Evolutionary conservation across 1,139 yeast genomes (phyloP), one percentile per base, ranked within the genome.

Genomic region (Entelexis sorbosivorans): DNA sequence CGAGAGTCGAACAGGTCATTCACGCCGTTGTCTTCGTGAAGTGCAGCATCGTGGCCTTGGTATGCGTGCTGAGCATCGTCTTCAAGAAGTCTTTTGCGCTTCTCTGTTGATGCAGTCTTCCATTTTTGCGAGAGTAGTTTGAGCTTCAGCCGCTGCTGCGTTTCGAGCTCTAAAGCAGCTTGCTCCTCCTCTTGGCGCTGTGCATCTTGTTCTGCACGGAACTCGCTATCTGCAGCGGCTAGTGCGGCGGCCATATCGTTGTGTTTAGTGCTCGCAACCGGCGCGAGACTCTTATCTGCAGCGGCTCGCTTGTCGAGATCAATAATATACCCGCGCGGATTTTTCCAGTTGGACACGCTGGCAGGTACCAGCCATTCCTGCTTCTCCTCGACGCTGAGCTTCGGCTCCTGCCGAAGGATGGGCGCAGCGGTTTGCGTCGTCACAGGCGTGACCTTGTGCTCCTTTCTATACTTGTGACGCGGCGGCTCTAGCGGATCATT

Each of bases 341-440:
- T 91, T 66, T 89, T 89, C 98, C 98, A 91, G 65, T 87, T 88
- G 1, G 97, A 89, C 0, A 91, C 77, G 1, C 95, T 88, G 0
- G 95, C 82, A 0, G 98, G 97, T 29, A 91, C 87, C 48, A 76
- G 75, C 97, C 97, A 91, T 55, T 79, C 76, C 35, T 77, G 80
- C 55, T 81, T 82, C 53, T 88, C 95, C 59, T 82, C 87, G 38
- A 79, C 79, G 0, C 91, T 77, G n/a, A 83, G 65, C 59, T 75
- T 79, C 1, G 76, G 71, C 7, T 81, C 77, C 0, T 77, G 71
- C 31, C 73, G 69, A 45, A 73, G 57, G 9, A 75, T 67, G 2
- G 79, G 81, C 1, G 73, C 73, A 0, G 88, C 81, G 0, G 88
- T 86, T 3, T 32, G 47, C 6, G 48, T 19, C 10, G 47, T 51